Conservation (phyloP, 192 early-diverging fungal species). For the Phlyctochytrium bullatum region DNA sequence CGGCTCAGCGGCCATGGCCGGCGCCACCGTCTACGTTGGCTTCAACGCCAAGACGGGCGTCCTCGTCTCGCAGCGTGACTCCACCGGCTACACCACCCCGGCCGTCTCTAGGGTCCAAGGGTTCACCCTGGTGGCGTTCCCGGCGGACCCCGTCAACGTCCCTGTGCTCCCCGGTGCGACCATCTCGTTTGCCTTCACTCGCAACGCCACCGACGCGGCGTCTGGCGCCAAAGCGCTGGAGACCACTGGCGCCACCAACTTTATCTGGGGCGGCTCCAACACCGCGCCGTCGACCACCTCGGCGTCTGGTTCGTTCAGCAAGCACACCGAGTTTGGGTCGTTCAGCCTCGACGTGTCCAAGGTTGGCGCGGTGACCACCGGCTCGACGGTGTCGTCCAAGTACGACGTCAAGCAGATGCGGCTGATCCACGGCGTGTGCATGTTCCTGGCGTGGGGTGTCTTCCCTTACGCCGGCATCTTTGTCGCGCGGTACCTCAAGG, state of each 20-base stretch:
- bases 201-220: conserved; percentile 15
- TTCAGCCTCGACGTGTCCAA: conserved; percentile 19
- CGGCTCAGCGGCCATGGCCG: conserved; percentile 14
- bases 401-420: neutral
- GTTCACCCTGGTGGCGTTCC: neutral
- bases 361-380: neutral
- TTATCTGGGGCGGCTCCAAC: conserved; percentile 27
- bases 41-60: conserved; percentile 25
- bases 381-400: neutral
- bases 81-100: conserved; percentile 21
- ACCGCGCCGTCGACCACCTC: conserved; percentile 8
- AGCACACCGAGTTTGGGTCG: conserved; percentile 16
- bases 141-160: neutral
- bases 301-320: neutral
- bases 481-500: conserved; percentile 40
- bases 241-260: conserved; percentile 1
- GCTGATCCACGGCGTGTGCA: conserved; percentile 27
- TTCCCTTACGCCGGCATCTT: conserved; percentile 30
- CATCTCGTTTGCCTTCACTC: neutral
- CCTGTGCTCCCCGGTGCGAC: conserved; percentile 1
- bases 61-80: conserved; percentile 24
- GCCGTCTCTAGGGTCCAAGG: neutral
- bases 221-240: conserved; percentile 1
- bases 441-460: conserved; percentile 35
- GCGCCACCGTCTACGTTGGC: conserved; percentile 27